Conservation (phyloP, 2,329 filamentous ascomycete species). For the Aspergillus sp. region DNA sequence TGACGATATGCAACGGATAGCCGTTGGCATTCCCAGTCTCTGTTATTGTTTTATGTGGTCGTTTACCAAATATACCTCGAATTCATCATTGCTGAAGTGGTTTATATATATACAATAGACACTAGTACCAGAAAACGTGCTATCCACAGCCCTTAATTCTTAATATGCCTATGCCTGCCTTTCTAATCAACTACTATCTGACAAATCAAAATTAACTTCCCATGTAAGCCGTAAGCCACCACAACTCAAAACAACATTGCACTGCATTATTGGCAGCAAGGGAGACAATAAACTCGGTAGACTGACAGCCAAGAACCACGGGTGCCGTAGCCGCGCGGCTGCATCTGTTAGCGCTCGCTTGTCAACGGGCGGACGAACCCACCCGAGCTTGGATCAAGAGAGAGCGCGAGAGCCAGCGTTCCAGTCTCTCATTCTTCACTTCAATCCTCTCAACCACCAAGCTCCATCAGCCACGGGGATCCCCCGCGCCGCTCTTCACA, state of each 20-base stretch:
- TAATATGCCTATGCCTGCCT: no score
- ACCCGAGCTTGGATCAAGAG: constrained; percentile 24
- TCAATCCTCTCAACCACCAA: constrained; percentile 22
- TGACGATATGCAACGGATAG: background rate
- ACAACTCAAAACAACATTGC: background rate
- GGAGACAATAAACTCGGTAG: background rate
- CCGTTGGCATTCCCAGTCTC: background rate
- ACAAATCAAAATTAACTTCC: background rate
- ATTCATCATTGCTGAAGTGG: background rate
- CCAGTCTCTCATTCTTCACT: constrained; percentile 19
- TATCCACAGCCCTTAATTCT: no score
- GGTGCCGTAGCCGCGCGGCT: constrained; percentile 26
- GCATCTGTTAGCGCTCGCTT: constrained; percentile 29
- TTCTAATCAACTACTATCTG: no score
- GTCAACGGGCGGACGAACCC: constrained; percentile 18
- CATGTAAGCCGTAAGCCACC: background rate
- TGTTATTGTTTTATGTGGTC: background rate
- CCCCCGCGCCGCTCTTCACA: constrained; percentile 24
- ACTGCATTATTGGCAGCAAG: background rate
- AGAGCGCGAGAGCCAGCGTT: background rate
- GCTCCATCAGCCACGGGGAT: constrained; percentile 16
- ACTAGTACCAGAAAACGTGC: no score
- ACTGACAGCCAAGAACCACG: background rate
- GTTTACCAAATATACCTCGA: background rate
- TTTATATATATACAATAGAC: no score